Percentiles rank a stretch among this genome's conserved stretches.
Evolutionary conservation across 768 basidiomycete species (phyloP).

Genomic region (Hydnum rufescens): DNA sequence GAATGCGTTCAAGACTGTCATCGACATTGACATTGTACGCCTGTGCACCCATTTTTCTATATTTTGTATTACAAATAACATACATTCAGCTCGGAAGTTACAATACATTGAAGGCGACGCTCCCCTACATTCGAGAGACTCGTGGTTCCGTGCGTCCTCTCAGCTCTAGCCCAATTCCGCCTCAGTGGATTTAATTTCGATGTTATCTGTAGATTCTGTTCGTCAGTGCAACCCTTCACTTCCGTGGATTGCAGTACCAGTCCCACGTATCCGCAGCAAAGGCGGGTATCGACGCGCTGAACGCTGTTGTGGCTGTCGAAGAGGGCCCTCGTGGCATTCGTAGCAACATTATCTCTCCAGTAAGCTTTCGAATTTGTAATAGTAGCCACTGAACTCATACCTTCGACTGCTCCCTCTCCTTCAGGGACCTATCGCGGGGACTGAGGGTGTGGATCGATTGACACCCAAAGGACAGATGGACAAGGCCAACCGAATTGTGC

Average conservation of each 20-base stretch:
- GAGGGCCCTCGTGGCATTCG: conserved; percentile 91
- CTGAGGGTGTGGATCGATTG: conserved; percentile 34
- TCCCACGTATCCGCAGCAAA: conserved; percentile 91
- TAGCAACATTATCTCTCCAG: conserved; percentile 65
- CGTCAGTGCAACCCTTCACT: conserved; percentile 78
- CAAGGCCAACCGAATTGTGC: conserved; percentile 11
- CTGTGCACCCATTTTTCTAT: not conserved
- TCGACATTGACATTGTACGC: conserved; percentile 79
- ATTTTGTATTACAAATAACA: not conserved
- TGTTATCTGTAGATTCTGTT: conserved; percentile 43
- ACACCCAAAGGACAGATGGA: conserved; percentile 15
- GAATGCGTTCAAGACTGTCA: conserved; percentile 80
- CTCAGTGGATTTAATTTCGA: not conserved
- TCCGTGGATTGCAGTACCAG: conserved; percentile 31
- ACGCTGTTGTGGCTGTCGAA: conserved; percentile 72
- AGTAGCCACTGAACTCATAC: not conserved
- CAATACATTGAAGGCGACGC: conserved; percentile 86
- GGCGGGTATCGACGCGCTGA: conserved; percentile 80
- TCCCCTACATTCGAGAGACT: conserved; percentile 46
- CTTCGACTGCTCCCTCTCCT: not conserved
- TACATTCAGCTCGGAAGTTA: conserved; percentile 59
- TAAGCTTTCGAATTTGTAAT: not conserved
- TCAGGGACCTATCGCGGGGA: conserved; percentile 46
- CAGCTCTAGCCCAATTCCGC: too few relatives aligned
- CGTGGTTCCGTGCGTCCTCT: conserved; percentile 34